A percentile compares a stretch with the other conserved stretches of the same genome.
Conservation (phyloP, 805 yeast species). For the Yamadazyma ubonensis region DNA sequence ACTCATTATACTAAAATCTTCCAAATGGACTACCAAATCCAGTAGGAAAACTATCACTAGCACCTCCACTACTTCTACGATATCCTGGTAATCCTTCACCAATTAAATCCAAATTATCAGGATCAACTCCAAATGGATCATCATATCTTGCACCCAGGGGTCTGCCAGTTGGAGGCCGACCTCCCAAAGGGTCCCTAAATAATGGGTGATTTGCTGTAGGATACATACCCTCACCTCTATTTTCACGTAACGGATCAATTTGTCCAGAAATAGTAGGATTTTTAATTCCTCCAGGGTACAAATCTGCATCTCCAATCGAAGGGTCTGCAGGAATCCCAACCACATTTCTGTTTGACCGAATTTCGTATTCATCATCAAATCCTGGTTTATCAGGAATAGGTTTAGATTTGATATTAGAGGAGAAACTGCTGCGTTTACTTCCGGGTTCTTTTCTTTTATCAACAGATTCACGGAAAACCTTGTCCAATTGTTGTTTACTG, state of each 20-base stretch:
- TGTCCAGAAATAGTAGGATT: constrained; percentile 45
- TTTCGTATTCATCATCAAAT: constrained; percentile 54
- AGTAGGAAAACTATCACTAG: constrained; percentile 12
- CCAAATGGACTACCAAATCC: constrained; percentile 13
- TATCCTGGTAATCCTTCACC: constrained; percentile 49
- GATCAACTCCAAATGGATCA: constrained; percentile 48
- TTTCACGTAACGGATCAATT: constrained; percentile 39
- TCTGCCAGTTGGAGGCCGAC: constrained; percentile 24
- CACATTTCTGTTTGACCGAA: constrained; percentile 12
- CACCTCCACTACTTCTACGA: constrained; percentile 23
- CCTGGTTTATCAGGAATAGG: constrained; percentile 43
- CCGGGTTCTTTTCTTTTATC: background rate
- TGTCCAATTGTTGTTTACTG: constrained; percentile 8
- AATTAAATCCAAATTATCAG: constrained; percentile 35
- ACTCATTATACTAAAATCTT: background rate
- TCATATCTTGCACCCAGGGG: constrained; percentile 53
- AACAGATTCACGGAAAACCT: constrained; percentile 1
- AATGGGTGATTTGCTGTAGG: constrained; percentile 53
- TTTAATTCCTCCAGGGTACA: constrained; percentile 42
- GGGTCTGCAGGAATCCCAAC: constrained; percentile 1
- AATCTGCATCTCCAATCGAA: constrained; percentile 49
- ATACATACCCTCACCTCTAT: constrained; percentile 51
- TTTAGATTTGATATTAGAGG: constrained; percentile 8
- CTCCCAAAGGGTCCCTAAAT: constrained; percentile 30
- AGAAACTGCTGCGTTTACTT: background rate